A percentile compares a stretch with the other conserved stretches of the same genome.
Evolutionary conservation across 495 filamentous ascomycete genomes (phyloP).

Genomic region (Chaetomium fimeti): DNA sequence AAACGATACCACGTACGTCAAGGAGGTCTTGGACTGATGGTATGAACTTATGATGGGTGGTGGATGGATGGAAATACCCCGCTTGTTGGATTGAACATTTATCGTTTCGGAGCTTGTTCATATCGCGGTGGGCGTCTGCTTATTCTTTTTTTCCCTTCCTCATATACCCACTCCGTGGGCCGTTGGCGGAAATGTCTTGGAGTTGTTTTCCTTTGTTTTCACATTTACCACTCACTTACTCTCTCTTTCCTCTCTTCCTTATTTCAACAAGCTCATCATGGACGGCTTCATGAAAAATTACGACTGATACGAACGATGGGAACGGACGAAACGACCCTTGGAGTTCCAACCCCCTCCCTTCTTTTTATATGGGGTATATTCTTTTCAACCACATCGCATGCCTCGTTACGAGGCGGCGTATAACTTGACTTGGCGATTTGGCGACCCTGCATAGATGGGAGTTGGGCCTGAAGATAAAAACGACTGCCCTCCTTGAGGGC

Average conservation of each 20-base stretch:
- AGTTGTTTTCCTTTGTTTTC: conserved; percentile 18
- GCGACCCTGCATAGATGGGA: conserved; percentile 14
- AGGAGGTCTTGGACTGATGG: conserved; percentile 8
- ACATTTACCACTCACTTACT: conserved; percentile 10
- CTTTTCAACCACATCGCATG: neutral
- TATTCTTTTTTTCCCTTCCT: conserved; percentile 12
- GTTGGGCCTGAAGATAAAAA: conserved; percentile 21
- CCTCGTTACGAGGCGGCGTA: neutral
- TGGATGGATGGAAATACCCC: conserved; percentile 23
- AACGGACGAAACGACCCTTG: conserved; percentile 12
- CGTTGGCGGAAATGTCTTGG: conserved; percentile 3
- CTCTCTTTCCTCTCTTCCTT: conserved; percentile 8
- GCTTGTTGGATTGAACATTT: conserved; percentile 27
- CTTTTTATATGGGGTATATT: conserved; percentile 3
- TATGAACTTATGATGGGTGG: neutral
- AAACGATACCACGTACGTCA: neutral
- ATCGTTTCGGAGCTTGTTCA: conserved; percentile 24
- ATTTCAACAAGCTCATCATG: conserved; percentile 7
- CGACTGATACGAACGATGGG: conserved; percentile 15
- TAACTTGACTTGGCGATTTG: neutral
- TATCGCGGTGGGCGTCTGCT: conserved; percentile 22
- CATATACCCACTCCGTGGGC: conserved; percentile 12
- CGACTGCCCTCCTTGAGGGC: conserved; percentile 18
- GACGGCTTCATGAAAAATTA: conserved; percentile 19
- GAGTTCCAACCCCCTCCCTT: neutral